These are phyloP conservation scores for Penicillium sp. DNA, from an alignment of 2,329 filamentous ascomycete genomes.

Conservation along the genomic window DNA sequence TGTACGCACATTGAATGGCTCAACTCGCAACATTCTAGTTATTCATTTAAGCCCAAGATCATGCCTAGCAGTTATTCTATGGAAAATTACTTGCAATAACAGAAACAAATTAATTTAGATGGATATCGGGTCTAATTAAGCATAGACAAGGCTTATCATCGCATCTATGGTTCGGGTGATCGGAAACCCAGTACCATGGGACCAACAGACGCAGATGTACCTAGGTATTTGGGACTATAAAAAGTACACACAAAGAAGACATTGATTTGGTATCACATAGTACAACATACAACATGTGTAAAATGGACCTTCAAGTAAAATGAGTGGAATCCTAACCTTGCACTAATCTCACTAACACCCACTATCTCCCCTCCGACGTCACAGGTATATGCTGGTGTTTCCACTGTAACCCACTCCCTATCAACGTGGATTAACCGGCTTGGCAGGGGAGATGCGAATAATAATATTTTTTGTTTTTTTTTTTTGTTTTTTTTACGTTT, in stretches of 20 bases:
- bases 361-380: conserved; percentile 5
- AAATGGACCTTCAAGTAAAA: not conserved
- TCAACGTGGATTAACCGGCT: conserved; percentile 8
- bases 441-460: conserved; percentile 18
- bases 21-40: not conserved
- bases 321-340: not conserved
- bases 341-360: not conserved
- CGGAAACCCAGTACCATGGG: conserved; percentile 9
- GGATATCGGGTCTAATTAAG: conserved; percentile 2
- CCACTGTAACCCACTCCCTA: conserved; percentile 21
- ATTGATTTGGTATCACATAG: not conserved
- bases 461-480: not conserved
- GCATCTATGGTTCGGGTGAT: conserved; percentile 6
- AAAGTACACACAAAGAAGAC: not conserved
- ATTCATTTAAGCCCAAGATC: not conserved
- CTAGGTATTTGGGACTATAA: not conserved
- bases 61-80: not conserved
- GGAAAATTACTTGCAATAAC: not conserved
- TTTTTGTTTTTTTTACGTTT: not conserved
- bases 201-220: not conserved
- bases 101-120: not conserved
- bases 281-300: not conserved
- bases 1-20: not conserved
- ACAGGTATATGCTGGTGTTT: conserved; percentile 5
- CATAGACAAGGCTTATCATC: conserved; percentile 4